Evolutionary conservation across 768 basidiomycete species (phyloP).

Genomic region (Russula griseocarnosa): DNA sequence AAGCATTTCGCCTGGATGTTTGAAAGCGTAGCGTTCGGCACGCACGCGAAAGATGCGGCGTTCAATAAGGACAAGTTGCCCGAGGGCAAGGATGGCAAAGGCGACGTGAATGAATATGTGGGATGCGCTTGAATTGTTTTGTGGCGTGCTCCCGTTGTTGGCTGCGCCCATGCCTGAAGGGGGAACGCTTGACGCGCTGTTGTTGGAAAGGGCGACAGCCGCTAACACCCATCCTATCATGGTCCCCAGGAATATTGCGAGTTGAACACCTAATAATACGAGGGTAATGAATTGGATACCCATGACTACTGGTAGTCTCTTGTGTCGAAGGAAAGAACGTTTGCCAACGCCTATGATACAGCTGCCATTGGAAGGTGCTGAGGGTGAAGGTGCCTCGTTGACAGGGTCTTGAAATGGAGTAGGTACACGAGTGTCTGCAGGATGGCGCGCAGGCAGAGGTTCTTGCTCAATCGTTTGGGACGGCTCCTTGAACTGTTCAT

Average conservation of each 20-base stretch:
- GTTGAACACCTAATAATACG: constrained; percentile 41
- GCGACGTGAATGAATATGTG: constrained; percentile 59
- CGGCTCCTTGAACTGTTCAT: constrained; percentile 29
- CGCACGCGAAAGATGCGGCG: constrained; percentile 61
- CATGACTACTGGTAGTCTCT: constrained; percentile 37
- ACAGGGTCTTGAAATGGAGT: constrained; percentile 1
- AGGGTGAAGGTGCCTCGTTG: background rate
- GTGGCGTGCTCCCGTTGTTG: background rate
- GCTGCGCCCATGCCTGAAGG: too few relatives aligned
- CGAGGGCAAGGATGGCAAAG: constrained; percentile 50
- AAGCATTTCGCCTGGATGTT: constrained; percentile 54
- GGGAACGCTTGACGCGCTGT: constrained; percentile 20
- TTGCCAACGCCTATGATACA: constrained; percentile 35
- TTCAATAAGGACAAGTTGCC: constrained; percentile 59
- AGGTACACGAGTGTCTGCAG: constrained; percentile 40
- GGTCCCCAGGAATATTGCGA: constrained; percentile 41
- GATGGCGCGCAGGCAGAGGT: constrained; percentile 47
- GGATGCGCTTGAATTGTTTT: constrained; percentile 24
- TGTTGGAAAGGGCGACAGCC: constrained; percentile 30
- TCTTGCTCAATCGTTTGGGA: constrained; percentile 7
- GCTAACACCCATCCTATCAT: constrained; percentile 54
- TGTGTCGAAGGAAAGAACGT: constrained; percentile 39
- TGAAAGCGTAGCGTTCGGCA: constrained; percentile 55
- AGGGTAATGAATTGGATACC: constrained; percentile 49
- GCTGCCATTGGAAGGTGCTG: constrained; percentile 25